Evolutionary conservation across 352 stramenopile genomes (phyloP).

Genomic region (Pythium periplocum): DNA sequence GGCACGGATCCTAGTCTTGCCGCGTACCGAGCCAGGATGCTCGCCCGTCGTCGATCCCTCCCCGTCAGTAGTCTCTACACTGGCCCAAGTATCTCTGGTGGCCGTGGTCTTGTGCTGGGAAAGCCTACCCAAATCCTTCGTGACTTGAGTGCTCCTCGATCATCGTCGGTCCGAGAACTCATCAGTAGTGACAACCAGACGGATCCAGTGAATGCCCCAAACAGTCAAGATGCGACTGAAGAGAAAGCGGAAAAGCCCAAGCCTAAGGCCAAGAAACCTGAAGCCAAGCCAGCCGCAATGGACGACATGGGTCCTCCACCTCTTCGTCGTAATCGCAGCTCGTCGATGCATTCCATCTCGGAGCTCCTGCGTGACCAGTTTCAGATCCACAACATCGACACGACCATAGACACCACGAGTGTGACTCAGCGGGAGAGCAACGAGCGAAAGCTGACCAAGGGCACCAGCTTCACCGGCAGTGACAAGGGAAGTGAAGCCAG

Average conservation of each 20-base stretch:
- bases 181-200: too few species aligned
- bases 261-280: too few species aligned
- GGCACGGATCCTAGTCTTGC: conserved; percentile 9
- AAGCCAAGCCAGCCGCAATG: too few species aligned
- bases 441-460: conserved; percentile 12
- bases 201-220: too few species aligned
- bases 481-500: conserved; percentile 2
- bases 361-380: conserved; percentile 24
- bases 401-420: not conserved
- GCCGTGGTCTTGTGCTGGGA: not conserved
- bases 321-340: conserved; percentile 22
- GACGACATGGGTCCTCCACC: conserved; percentile 1
- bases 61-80: conserved; percentile 35
- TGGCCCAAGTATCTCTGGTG: not conserved
- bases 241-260: too few species aligned
- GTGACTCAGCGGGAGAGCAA: not conserved
- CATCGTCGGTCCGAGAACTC: too few species aligned
- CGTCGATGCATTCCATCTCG: conserved; percentile 41
- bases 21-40: conserved; percentile 13
- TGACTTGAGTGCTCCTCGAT: conserved; percentile 5
- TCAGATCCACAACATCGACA: conserved; percentile 10
- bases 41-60: conserved; percentile 34
- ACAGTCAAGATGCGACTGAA: too few species aligned
- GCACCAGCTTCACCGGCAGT: conserved; percentile 8
- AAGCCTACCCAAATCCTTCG: not conserved